Conservation (phyloP, 78 protist species). For the Tieghemostelium lacteum region DNA sequence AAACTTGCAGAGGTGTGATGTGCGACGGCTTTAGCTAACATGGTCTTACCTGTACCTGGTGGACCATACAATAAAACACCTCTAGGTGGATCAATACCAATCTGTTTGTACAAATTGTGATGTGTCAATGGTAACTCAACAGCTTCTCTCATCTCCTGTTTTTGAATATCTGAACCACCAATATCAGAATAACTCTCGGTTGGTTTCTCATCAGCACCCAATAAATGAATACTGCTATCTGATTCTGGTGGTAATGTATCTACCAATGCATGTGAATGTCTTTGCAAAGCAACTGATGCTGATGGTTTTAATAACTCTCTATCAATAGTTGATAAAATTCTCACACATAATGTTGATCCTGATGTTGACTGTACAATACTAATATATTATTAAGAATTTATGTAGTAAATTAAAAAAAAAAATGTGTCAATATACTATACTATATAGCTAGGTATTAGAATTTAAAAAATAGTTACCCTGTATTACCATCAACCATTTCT, state of each 20-base stretch:
- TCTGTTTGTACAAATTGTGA: constrained; percentile 94
- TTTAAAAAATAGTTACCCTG: constrained; percentile 53
- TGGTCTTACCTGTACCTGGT: constrained; percentile 98
- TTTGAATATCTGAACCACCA: constrained; percentile 99
- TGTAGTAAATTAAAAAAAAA: neutral
- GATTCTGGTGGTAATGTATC: constrained; percentile 99
- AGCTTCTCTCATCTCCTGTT: constrained; percentile 99
- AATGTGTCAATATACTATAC: neutral
- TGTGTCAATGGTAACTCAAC: constrained; percentile 99
- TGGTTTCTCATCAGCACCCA: constrained; percentile 90
- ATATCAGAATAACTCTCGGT: constrained; percentile 91
- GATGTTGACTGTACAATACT: constrained; percentile 96
- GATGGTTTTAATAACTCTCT: constrained; percentile 99
- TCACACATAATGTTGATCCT: constrained; percentile 96
- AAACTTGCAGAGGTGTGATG: constrained; percentile 99
- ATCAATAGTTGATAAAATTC: constrained; percentile 98
- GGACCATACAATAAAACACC: constrained; percentile 99
- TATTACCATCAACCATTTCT: constrained; percentile 98
- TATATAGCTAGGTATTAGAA: too few species aligned
- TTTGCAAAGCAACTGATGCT: constrained; percentile 96
- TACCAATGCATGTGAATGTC: constrained; percentile 96
- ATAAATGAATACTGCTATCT: constrained; percentile 95
- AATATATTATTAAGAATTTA: constrained; percentile 1
- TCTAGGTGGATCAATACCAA: constrained; percentile 99
- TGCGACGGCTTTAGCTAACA: constrained; percentile 99